phyloP scores from a whole-genome alignment of 306 rosid species.

The Prunus armeniaca region DNA sequence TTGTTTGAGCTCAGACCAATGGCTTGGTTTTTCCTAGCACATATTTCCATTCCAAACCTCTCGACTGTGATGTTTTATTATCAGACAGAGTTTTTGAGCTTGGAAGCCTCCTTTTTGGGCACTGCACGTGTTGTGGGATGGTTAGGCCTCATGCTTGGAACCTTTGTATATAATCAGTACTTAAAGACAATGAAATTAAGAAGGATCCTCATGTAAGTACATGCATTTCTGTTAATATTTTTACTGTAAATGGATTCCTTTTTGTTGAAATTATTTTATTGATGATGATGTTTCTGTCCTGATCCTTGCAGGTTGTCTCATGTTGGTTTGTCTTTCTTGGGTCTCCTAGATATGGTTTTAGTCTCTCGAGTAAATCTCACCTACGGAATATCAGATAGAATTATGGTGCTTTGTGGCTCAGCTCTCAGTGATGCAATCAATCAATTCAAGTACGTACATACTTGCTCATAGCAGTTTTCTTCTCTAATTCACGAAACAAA shows the following conservation, averaged over 20 bases:
- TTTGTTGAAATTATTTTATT: not conserved
- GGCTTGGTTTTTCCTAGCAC: constrained; percentile 90
- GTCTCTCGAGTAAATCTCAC: constrained; percentile 59
- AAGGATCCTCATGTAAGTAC: constrained; percentile 69
- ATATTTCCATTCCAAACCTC: constrained; percentile 61
- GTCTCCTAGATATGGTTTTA: constrained; percentile 48
- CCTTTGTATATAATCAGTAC: constrained; percentile 55
- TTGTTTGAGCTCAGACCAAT: constrained; percentile 59
- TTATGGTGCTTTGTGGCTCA: constrained; percentile 69
- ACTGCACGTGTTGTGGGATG: constrained; percentile 70
- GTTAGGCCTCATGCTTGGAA: constrained; percentile 83
- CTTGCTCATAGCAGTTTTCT: constrained; percentile 12
- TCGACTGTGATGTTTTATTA: constrained; percentile 76
- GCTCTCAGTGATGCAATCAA: constrained; percentile 73
- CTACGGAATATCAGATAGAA: constrained; percentile 56
- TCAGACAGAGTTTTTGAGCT: constrained; percentile 64
- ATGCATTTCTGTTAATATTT: not conserved
- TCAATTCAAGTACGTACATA: constrained; percentile 68
- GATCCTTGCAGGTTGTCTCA: constrained; percentile 59
- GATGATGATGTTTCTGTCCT: constrained; percentile 22
- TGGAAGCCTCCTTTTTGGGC: constrained; percentile 81
- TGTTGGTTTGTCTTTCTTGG: constrained; percentile 56
- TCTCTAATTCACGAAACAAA: not conserved
- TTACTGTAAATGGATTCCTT: not conserved
- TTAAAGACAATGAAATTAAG: constrained; percentile 68